Evolutionary conservation across 2,329 filamentous ascomycete species (phyloP), one percentile per base, ranked within the genome.

Genomic region (Clonostachys rosea): DNA sequence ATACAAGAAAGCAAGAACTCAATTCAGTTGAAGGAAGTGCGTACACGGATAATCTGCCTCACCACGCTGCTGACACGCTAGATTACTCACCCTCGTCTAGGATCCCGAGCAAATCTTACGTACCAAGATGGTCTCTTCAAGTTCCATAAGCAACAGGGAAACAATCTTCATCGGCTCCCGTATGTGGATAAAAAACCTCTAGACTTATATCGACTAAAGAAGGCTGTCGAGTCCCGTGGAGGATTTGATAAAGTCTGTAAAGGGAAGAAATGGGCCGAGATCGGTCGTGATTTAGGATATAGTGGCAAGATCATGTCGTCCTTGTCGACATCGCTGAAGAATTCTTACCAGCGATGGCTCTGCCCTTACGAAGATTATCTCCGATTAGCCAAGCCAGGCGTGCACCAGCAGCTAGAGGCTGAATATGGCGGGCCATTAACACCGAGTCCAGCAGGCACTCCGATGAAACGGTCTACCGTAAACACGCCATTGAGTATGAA

Each of bases 281-380:
- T 99, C 57, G 94, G 94, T 34, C 84, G 94, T 59, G 94, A 97
- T 63, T 73, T 99, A 43, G 94, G 94, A 47, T 99, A 99, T 68
- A 97, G 92, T 62, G 94, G 94, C 62, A 99, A 99, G 73, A 99
- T 99, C 53, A 99, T 99, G 94, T 97, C 92, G 3, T 97, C 94
- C 9, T 73, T 99, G 42, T 99, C 94, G 6, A 99, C 94, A 0
- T 97, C 94, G 6, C 78, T 99, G 40, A 99, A 97, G 66, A 99
- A 99, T 66, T 97, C 94, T 1, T 99, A 95, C 59, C 91, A 96
- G 64, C 86, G 92, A 68, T 99, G 94, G 89, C 83, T 99, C 5
- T 89, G 91, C 60, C 94, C 94, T 0, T 99, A 97, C 58, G 94
- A 99, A 66, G 91, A 97, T 52, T 99, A 96, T 62, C 73, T 99